Base-by-base conservation (phyloP, 108 stramenopile species). In the Asterionellopsis glacialis region DNA sequence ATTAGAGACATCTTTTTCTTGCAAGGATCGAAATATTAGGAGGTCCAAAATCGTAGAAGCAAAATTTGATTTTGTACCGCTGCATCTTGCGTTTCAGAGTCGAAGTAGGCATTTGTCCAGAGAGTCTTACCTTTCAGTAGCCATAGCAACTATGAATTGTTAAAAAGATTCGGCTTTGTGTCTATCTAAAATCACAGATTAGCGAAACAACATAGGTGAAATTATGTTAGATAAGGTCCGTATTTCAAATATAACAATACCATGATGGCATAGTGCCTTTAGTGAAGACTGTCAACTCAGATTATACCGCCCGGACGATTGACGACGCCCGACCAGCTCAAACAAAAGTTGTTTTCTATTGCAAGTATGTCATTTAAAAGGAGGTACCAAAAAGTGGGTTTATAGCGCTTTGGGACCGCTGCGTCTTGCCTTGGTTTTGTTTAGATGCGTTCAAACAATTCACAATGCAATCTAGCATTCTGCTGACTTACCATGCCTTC, bases 261-360 rank as follows among this genome's bases (percentile, higher is more conserved):
- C n/a, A n/a, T n/a, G n/a, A n/a, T n/a, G 7, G 33, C 33, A 33
- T 33, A 33, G 2, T 5, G 33, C 33, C 2, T 5, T 33, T 7
- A 33, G 33, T 5, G 33, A 33, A 33, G 7, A 33, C 7, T 75
- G 74, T 75, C 22, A 14, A 39, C 74, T 75, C 68, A 65, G 55
- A 67, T 57, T 75, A 69, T 74, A 75, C 74, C 60, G 67, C 48
- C 64, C 64, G 51, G 51, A 59, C 43, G 48, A 75, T 33, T 41
- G 14, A 57, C 60, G 41, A 18, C 26, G 33, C 18, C 47, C 45
- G 51, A 65, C 44, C 74, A 75, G 74, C 67, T 75, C 74, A 69
- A 75, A 75, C 67, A 61, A 63, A 42, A 75, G 63, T 41, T 38
- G 11, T 22, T 55, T 25, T 69, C 25, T 10, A 22, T 50, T 28